Evolutionary conservation across 352 stramenopile species (phyloP), one percentile per base, ranked within the genome.

Genomic region (Phytopythium kandeliae): DNA sequence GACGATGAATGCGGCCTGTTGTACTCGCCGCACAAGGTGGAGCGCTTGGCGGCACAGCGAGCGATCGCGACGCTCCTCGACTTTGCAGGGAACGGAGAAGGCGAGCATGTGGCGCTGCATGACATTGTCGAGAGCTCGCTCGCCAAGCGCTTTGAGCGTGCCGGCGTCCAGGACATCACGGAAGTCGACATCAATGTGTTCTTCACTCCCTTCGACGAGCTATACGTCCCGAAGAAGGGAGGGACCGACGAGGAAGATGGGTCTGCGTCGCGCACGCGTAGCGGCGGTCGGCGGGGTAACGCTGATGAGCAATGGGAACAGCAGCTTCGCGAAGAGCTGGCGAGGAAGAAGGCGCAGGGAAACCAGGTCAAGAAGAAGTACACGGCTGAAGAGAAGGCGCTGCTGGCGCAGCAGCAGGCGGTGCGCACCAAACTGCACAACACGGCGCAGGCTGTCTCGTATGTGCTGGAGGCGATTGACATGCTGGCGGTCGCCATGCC

Each of bases 251-350:
- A 56, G 8, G 63, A 67, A 4, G 57, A 69, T 10, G 62, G 68
- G 21, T 17, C 17, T 26, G 19, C 62, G 16, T 49, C 19, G 4
- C 62, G 36, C 10, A 55, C 28, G 12, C 61, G 67, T 16, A 65
- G 66, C 31, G 64, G 71, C 43, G 62, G 72, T 22, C 70, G 62
- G 40, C 71, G 62, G 13, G 79, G 78, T 46, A 93, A 84, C 35
- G 79, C 91, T 34, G 85, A 95, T 19, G 83, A 93, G 34, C 74
- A 85, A 40, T 95, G 83, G 82, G 85, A 95, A 30, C 78, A 89
- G 47, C 76, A 93, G 45, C 55, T 90, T 53, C 85, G 85, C 15
- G 78, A 92, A 50, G 85, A 95, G 61, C 62, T 93, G 3, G 78
- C 84, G 36, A 62, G 63, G 34, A 90, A 89, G 62, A 67, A 65